Evolutionary conservation across 768 basidiomycete genomes (phyloP), one percentile per base, ranked within the genome.

Genomic region (Cyclocybe aegerita): DNA sequence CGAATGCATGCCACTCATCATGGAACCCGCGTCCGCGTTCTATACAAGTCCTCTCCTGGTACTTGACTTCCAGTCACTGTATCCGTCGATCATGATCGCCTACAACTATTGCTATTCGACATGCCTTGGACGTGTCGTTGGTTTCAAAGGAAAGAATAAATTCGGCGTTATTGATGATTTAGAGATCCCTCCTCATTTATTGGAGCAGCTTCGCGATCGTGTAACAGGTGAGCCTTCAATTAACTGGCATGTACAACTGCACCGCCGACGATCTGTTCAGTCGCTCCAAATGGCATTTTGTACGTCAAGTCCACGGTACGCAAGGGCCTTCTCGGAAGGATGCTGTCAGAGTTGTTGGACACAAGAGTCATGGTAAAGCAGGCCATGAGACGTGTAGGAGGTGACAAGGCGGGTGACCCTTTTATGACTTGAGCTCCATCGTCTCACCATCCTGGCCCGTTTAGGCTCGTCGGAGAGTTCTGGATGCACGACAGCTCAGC

Each of bases 61-160:
- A 0, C 76, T 99, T 48, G 97, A 99, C 66, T 99, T 98, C 65
- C 93, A 97, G 60, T 93, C 90, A 2, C 77, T 99, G 17, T 99
- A 99, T 65, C 97, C 97, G 0, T 97, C 94, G 0, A 76, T 98
- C 52, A 98, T 98, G 96, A 96, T 98, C 58, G 96, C 94, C 5
- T 95, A 99, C 71, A 98, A 98, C 66, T 93, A 93, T 66, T 93
- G 91, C 62, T 95, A 93, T 65, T 98, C 95, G 23, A 99, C 97
- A 2, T 98, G 95, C 65, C 76, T 99, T 30, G 97, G 97, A 8
- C 83, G 95, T 9, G 75, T 92, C 35, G 75, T 77, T n/a, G 77
- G 85, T n/a, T 96, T 95, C 69, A 86, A 93, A 64, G 94, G 88
- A 7, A 79, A 79, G 23, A 85, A 88, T 65, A 96, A 96, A 66